Evolutionary conservation across 495 filamentous ascomycete species (phyloP), one percentile per base, ranked within the genome.

Genomic region (Aspergillus panamensis): DNA sequence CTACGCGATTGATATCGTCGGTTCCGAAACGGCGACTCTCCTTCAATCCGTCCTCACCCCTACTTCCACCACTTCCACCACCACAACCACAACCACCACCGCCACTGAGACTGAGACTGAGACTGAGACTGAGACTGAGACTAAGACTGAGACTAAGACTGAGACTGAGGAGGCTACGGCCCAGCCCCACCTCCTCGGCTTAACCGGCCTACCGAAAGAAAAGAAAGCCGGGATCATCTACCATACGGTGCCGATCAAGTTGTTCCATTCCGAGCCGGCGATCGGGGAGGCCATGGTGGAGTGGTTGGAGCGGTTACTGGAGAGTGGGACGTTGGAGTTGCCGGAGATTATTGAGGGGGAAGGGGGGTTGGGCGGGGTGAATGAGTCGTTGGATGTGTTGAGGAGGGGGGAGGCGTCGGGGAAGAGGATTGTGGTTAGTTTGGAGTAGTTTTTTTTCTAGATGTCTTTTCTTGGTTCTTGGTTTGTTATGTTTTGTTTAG

Each of bases 231-330:
- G 77, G 9, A 75, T 86, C 16, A 64, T 64, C 19, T 75, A 79
- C 48, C 85, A 89, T 55, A 83, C 75, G 5, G 82, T 88, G 19
- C 86, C 86, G 0, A 87, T 89, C 51, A 89, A 88, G 66, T 57
- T 87, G 21, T 89, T 88, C 61, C 86, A 89, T 60, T 76, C 80
- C 50, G 78, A 82, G 3, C 75, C 80, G 0, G 68, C 70, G 3
- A 75, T 88, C 0, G 86, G 86, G 1, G 80, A 82, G 48, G 67
- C 65, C 7, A 63, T 86, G 63, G 80, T 83, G 5, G 59, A 61
- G 16, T 89, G 85, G 86, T 65, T 87, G 57, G 85, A 88, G 64
- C 66, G 70, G 33, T 64, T 89, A 45, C 60, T 88, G 43, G 71
- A 75, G 20, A 63, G 73, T 3, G 71, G 71, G 0, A 59, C 75